These are phyloP conservation scores for Hansenula lynferdii DNA, from an alignment of 1,139 yeast species.

Conservation along the genomic window DNA sequence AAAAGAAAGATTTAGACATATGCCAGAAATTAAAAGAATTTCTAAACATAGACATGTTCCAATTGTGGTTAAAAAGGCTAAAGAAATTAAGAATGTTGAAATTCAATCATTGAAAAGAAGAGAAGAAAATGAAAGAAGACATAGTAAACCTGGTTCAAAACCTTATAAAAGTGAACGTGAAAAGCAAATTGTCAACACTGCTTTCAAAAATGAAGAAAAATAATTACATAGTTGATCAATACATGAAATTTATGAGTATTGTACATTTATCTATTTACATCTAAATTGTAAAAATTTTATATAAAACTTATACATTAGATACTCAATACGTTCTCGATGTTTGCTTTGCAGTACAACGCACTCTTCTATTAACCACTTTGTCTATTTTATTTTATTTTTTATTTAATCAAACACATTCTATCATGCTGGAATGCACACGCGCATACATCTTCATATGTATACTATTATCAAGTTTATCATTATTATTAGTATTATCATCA, in stretches of 20 bases:
- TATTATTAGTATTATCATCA: background rate
- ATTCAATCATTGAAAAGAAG: conserved; percentile 67
- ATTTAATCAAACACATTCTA: too few relatives aligned
- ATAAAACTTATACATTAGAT: too few relatives aligned
- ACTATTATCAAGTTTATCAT: too few relatives aligned
- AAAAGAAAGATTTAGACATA: conserved; percentile 87
- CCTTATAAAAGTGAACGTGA: conserved; percentile 68
- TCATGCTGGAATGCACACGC: too few relatives aligned
- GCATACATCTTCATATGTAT: too few relatives aligned
- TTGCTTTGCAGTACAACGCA: too few relatives aligned
- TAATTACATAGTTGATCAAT: background rate
- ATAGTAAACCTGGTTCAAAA: conserved; percentile 64
- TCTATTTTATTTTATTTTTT: too few relatives aligned
- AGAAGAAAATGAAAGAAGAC: conserved; percentile 77
- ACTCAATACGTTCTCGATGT: too few relatives aligned
- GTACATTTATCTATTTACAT: too few relatives aligned
- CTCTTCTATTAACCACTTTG: too few relatives aligned
- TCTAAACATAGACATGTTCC: conserved; percentile 93
- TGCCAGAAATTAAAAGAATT: conserved; percentile 94
- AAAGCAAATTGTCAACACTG: conserved; percentile 82
- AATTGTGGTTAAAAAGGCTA: conserved; percentile 77
- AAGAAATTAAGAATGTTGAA: conserved; percentile 78
- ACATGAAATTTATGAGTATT: too few relatives aligned
- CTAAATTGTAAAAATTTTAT: too few relatives aligned
- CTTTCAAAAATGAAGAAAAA: conserved; percentile 40